phyloP scores from a whole-genome alignment of 345 rosid genomes.

The Citrus trifoliata region DNA sequence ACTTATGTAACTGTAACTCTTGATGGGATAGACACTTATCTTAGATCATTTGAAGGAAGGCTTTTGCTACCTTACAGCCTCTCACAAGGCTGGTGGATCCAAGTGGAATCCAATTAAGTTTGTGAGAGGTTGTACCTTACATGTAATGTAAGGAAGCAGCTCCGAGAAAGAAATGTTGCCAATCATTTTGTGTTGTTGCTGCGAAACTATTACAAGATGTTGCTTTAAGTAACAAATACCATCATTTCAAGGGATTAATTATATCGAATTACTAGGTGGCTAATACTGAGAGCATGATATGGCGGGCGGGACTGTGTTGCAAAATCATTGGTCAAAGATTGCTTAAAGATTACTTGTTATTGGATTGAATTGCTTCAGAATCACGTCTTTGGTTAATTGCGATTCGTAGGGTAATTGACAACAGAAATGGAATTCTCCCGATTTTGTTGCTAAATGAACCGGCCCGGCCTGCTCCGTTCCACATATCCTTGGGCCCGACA shows the following conservation, averaged over 20 bases:
- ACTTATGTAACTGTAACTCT: not conserved
- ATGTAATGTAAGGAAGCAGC: no score
- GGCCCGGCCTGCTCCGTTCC: no score
- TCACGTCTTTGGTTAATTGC: not conserved
- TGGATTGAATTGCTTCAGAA: not conserved
- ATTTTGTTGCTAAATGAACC: not conserved
- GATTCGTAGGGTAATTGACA: not conserved
- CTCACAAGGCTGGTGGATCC: no score
- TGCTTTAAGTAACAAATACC: not conserved
- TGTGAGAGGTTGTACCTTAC: no score
- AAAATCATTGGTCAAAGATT: not conserved
- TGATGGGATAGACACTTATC: not conserved
- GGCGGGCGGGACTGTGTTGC: not conserved
- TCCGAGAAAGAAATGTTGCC: not conserved
- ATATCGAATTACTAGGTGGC: not conserved
- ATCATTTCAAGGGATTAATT: not conserved
- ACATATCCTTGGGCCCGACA: no score
- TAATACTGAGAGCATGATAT: not conserved
- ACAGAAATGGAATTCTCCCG: not conserved
- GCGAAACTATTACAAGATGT: not conserved
- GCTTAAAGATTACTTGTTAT: not conserved
- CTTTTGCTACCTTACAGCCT: no score
- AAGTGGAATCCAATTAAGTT: no score
- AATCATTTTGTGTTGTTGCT: not conserved
- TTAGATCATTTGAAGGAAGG: not conserved